These are phyloP conservation scores for Marchantia polymorpha DNA, from an alignment of 225 moss, liverwort and hornwort genomes.

Conservation along the genomic window DNA sequence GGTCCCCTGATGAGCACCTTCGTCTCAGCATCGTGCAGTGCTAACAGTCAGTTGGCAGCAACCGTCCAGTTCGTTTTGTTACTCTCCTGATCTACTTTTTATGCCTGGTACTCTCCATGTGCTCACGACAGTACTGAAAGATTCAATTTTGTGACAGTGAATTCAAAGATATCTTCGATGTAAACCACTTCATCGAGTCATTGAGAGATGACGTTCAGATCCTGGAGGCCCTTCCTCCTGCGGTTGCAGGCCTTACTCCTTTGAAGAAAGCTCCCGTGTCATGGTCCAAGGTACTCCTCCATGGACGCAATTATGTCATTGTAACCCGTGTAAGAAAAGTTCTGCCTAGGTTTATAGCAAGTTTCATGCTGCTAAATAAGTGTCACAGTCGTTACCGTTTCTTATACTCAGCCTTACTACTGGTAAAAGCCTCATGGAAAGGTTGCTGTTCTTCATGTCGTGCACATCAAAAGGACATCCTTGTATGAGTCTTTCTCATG, in stretches of 20 bases:
- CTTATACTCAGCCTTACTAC: too few species aligned
- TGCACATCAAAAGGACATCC: too few species aligned
- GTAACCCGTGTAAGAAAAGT: too few species aligned
- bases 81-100: neutral
- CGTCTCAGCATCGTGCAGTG: neutral
- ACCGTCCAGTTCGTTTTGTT: neutral
- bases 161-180: slow-evolving; percentile 85
- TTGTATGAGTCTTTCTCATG: too few species aligned
- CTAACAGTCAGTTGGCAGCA: neutral
- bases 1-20: neutral
- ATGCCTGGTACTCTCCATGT: neutral
- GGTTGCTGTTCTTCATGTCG: too few species aligned
- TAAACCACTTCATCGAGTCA: slow-evolving; percentile 65
- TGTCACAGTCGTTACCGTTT: too few species aligned
- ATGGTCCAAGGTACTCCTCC: slow-evolving; percentile 72
- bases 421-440: too few species aligned
- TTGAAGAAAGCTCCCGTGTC: slow-evolving; percentile 79
- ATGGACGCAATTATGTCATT: neutral
- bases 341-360: too few species aligned
- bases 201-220: slow-evolving; percentile 69
- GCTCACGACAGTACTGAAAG: neutral
- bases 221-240: slow-evolving; percentile 73
- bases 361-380: too few species aligned
- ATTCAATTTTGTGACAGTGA: slow-evolving; percentile 46
- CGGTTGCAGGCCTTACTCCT: slow-evolving; percentile 62